Percentiles rank a stretch among this genome's conserved stretches.
Evolutionary conservation across 495 filamentous ascomycete genomes (phyloP).

Genomic region (Hamigera avellanea): DNA sequence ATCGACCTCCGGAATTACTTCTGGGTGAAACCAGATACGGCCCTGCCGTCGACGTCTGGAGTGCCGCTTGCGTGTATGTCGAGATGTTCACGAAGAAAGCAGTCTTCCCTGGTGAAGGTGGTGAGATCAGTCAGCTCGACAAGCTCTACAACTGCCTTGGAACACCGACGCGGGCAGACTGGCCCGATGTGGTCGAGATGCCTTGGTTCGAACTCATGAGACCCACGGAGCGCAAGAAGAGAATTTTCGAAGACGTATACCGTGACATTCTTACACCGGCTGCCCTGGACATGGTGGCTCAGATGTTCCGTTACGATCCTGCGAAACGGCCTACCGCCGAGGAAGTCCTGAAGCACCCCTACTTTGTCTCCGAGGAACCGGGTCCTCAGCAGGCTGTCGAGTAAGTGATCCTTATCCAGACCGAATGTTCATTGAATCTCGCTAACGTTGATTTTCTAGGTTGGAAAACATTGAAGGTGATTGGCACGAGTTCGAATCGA

Average conservation of each 20-base stretch:
- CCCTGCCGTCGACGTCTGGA: slow-evolving; percentile 94
- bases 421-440: neutral
- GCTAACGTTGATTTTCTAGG: slow-evolving; percentile 29
- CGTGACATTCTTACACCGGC: slow-evolving; percentile 56
- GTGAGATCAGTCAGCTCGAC: slow-evolving; percentile 90
- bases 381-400: slow-evolving; percentile 65
- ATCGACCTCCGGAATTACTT: slow-evolving; percentile 83
- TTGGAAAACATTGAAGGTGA: slow-evolving; percentile 80
- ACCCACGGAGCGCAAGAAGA: slow-evolving; percentile 59
- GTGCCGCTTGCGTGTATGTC: slow-evolving; percentile 89
- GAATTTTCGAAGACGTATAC: slow-evolving; percentile 77
- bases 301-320: slow-evolving; percentile 84
- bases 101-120: slow-evolving; percentile 90
- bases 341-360: slow-evolving; percentile 78
- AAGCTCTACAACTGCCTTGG: slow-evolving; percentile 92
- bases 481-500: slow-evolving; percentile 99
- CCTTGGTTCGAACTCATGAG: slow-evolving; percentile 90
- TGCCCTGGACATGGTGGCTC: slow-evolving; percentile 69
- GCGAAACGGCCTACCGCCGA: slow-evolving; percentile 71
- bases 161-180: slow-evolving; percentile 71
- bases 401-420: slow-evolving; percentile 41
- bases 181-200: slow-evolving; percentile 83
- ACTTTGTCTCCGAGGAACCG: slow-evolving; percentile 80
- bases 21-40: slow-evolving; percentile 92
- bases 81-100: slow-evolving; percentile 95